Base-by-base conservation (phyloP, 2,329 filamentous ascomycete species). In the Fusarium zealandicum region DNA sequence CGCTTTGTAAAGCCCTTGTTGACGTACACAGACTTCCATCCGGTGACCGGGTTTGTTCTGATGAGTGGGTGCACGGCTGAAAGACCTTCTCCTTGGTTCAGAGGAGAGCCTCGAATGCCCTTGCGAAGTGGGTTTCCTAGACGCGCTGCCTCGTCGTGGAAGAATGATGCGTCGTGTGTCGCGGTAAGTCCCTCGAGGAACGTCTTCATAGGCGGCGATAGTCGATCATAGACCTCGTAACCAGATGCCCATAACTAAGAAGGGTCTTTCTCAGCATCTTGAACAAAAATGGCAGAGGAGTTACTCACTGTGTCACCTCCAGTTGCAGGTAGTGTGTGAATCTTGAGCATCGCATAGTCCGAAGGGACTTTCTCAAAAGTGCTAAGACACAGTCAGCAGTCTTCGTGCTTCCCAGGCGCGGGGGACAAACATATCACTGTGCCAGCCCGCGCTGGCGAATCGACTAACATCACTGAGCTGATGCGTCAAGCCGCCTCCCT, bases 321-420 rank as follows among this genome's bases (percentile, higher is more conserved):
- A 0, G 80, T 84, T 37, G 75, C 74, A 1, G 84, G 85, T 1
- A 87, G 71, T 42, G 82, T 73, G 3, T 78, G 80, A 2, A 88
- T 72, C 25, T 84, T 79, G n/a, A 89, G 74, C 20, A 80, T 81
- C 0, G 84, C 80, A 66, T 86, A 88, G 64, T 88, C 84, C 1
- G 80, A 78, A 0, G 85, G 84, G 0, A 80, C 75, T 1, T 78
- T 78, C 66, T 88, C 85, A 63, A 86, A 87, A 17, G 80, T 78
- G 57, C 68, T 70, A 27, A n/a, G 1, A 11, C 2, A 27, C 3
- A 16, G 39, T 64, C n/a, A 63, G 56, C n/a, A 42, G 39, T 11
- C 7, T 1, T n/a, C 8, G 38, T 4, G 13, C 18, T 3, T 42
- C n/a, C 22, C 20, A 36, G 6, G 16, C 7, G 3, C 10, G n/a